phyloP scores from a whole-genome alignment of 345 rosid species.

The Rubroshorea leprosula region DNA sequence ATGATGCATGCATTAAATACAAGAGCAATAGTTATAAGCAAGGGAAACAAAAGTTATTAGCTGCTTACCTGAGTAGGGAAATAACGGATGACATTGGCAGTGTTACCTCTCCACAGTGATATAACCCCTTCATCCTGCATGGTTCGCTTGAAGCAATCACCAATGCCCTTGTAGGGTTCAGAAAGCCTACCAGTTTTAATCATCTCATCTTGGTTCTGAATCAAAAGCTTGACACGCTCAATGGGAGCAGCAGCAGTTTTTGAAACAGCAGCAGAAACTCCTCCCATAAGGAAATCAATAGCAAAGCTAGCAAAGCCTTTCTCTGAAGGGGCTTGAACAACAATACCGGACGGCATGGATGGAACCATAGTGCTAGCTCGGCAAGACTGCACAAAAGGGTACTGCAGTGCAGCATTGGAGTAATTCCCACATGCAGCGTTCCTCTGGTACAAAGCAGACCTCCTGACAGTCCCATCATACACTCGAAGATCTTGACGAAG shows the following conservation, averaged over 20 bases:
- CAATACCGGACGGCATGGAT: conserved; percentile 13
- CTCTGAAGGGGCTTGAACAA: conserved; percentile 29
- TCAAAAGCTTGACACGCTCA: no score
- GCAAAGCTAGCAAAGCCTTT: conserved; percentile 27
- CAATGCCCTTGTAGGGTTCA: conserved; percentile 36
- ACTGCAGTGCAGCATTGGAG: conserved; percentile 18
- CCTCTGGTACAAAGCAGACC: conserved; percentile 16
- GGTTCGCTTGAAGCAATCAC: conserved; percentile 32
- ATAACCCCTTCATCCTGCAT: conserved; percentile 27
- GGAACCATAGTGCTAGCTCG: conserved; percentile 11
- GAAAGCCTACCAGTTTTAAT: conserved; percentile 29
- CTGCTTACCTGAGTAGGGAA: conserved; percentile 36
- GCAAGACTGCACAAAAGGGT: background rate
- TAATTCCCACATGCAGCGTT: conserved; percentile 20
- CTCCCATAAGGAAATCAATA: conserved; percentile 38
- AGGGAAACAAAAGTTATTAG: background rate
- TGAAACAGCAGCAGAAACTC: conserved; percentile 39
- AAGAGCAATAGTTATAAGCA: background rate
- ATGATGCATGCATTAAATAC: background rate
- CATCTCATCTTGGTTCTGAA: conserved; percentile 45
- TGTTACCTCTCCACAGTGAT: conserved; percentile 39
- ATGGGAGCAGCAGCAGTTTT: conserved; percentile 40
- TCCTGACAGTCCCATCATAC: conserved; percentile 2
- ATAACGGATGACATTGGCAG: conserved; percentile 40
- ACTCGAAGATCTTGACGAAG: background rate